Percentiles rank a stretch among this genome's conserved stretches.
phyloP scores from a whole-genome alignment of 2,329 filamentous ascomycete genomes.

The Alternaria postmessia region DNA sequence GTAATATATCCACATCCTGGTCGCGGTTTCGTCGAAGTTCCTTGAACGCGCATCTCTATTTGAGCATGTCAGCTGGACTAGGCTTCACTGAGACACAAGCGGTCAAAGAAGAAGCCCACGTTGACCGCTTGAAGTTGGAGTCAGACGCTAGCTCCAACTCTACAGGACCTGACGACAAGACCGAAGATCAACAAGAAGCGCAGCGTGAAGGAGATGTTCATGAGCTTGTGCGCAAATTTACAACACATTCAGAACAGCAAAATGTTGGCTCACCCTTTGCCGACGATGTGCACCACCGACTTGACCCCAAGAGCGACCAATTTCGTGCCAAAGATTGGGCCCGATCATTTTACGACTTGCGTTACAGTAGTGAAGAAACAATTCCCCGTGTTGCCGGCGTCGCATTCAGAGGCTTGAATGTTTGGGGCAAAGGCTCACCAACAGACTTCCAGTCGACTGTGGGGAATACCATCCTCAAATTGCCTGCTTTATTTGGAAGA shows the following conservation, averaged over 20 bases:
- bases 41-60: not conserved
- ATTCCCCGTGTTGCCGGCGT: conserved; percentile 66
- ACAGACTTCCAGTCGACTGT: conserved; percentile 74
- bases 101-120: not conserved
- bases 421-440: conserved; percentile 71
- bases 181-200: conserved; percentile 8
- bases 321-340: conserved; percentile 57
- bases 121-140: not conserved
- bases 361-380: conserved; percentile 56
- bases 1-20: not conserved
- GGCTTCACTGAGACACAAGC: conserved; percentile 1
- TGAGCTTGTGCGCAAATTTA: conserved; percentile 51
- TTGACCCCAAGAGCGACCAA: conserved; percentile 54
- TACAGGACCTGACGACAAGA: not conserved
- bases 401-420: conserved; percentile 69
- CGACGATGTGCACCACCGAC: conserved; percentile 47
- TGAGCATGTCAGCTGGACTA: conserved; percentile 5
- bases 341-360: conserved; percentile 55
- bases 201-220: conserved; percentile 26
- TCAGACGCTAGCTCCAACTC: conserved; percentile 21
- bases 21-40: not conserved
- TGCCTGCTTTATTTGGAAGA: conserved; percentile 61
- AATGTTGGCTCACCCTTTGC: conserved; percentile 43
- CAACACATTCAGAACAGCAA: conserved; percentile 42
- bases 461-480: conserved; percentile 65